These are phyloP conservation scores for Breviolum minutum DNA, from an alignment of 73 alveolate genomes.

Conservation along the genomic window DNA sequence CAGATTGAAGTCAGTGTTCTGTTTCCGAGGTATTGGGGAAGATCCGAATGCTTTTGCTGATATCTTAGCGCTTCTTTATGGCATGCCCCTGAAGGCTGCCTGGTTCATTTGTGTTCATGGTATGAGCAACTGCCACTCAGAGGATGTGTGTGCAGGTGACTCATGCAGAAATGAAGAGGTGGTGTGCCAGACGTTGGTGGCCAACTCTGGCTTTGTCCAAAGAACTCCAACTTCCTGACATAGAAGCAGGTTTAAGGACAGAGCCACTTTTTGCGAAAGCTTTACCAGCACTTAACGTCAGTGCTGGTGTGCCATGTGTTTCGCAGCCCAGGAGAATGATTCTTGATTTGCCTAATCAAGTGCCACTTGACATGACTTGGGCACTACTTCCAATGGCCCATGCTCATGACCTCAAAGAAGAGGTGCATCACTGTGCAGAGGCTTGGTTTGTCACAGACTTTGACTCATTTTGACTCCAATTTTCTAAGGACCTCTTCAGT, in stretches of 20 bases:
- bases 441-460: neutral
- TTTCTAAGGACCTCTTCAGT: no score
- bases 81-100: constrained; percentile 75
- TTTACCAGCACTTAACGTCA: no score
- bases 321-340: constrained; percentile 36
- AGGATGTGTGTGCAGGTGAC: neutral
- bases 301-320: no score
- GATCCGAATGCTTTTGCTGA: constrained; percentile 73
- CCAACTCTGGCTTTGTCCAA: constrained; percentile 46
- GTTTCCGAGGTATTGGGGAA: constrained; percentile 18
- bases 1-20: neutral
- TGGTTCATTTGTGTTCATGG: neutral
- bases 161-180: neutral
- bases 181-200: constrained; percentile 64
- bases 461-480: neutral
- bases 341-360: constrained; percentile 12
- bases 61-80: constrained; percentile 55
- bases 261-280: neutral
- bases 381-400: constrained; percentile 40
- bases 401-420: constrained; percentile 34
- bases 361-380: constrained; percentile 57
- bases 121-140: neutral
- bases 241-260: constrained; percentile 68
- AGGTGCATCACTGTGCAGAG: constrained; percentile 63
- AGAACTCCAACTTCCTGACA: constrained; percentile 52